phyloP scores from a whole-genome alignment of 2,329 filamentous ascomycete species.

The Hymenoscyphus occultus region DNA sequence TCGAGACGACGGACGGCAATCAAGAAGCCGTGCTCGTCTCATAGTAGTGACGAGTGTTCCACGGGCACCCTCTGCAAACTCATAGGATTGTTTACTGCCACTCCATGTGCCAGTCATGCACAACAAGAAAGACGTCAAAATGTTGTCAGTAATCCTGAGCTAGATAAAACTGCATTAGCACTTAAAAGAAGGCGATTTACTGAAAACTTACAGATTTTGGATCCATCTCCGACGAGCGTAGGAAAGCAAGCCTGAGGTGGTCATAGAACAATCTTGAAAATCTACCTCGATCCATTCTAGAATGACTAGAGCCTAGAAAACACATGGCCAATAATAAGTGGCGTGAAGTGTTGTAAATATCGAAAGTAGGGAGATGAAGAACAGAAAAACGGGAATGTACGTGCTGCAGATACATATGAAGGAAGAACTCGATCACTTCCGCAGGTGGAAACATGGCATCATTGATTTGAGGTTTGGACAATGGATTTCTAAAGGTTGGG shows the following conservation, averaged over 20 bases:
- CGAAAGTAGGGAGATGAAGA: slow-evolving; percentile 32
- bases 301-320: slow-evolving; percentile 34
- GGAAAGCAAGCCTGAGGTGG: slow-evolving; percentile 25
- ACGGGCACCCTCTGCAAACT: slow-evolving; percentile 32
- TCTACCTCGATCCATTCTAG: slow-evolving; percentile 27
- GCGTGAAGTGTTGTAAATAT: slow-evolving; percentile 28
- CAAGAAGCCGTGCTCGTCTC: slow-evolving; percentile 29
- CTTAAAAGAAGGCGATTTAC: not conserved
- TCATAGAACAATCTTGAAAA: slow-evolving; percentile 33
- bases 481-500: slow-evolving; percentile 20
- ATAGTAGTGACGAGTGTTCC: slow-evolving; percentile 31
- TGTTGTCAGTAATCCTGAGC: slow-evolving; percentile 30
- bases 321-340: slow-evolving; percentile 32
- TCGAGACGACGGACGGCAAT: slow-evolving; percentile 27
- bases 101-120: slow-evolving; percentile 33
- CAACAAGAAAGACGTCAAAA: slow-evolving; percentile 32
- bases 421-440: slow-evolving; percentile 32
- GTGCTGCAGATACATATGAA: slow-evolving; percentile 31
- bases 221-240: slow-evolving; percentile 27
- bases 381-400: slow-evolving; percentile 32
- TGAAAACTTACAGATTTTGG: slow-evolving; percentile 27
- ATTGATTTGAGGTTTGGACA: slow-evolving; percentile 27
- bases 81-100: slow-evolving; percentile 31
- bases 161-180: slow-evolving; percentile 17
- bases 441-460: slow-evolving; percentile 29